Evolutionary conservation across 2,329 filamentous ascomycete genomes (phyloP).

Genomic region (Fusarium pseudoanthophilum): DNA sequence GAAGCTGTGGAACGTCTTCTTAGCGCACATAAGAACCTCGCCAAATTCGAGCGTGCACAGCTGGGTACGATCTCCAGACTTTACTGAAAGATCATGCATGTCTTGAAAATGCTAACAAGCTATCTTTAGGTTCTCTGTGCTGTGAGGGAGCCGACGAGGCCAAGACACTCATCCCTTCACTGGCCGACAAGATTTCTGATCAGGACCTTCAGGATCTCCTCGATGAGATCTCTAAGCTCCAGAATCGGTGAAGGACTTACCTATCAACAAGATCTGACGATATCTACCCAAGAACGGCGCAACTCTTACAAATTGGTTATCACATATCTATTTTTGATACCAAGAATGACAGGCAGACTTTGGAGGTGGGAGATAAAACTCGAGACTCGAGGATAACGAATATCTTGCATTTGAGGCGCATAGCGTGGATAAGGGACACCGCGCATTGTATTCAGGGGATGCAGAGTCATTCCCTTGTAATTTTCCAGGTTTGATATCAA

Average conservation of each 20-base stretch:
- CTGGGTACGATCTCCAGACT: slow-evolving; percentile 69
- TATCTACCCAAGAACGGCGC: background rate
- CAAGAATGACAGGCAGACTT: slow-evolving; percentile 18
- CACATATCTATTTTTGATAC: slow-evolving; percentile 6
- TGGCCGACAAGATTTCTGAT: slow-evolving; percentile 90
- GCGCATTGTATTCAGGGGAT: slow-evolving; percentile 21
- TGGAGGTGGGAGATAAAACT: slow-evolving; percentile 6
- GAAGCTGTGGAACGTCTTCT: slow-evolving; percentile 92
- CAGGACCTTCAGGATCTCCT: slow-evolving; percentile 88
- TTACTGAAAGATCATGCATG: background rate
- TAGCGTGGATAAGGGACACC: slow-evolving; percentile 40
- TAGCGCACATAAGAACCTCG: slow-evolving; percentile 80
- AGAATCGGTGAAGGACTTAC: slow-evolving; percentile 50
- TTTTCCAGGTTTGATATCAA: slow-evolving; percentile 23
- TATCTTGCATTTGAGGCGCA: slow-evolving; percentile 47
- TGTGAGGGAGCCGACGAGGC: slow-evolving; percentile 95
- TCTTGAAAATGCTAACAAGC: background rate
- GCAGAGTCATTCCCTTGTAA: slow-evolving; percentile 22
- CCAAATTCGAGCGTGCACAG: slow-evolving; percentile 93
- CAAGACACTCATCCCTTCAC: slow-evolving; percentile 91
- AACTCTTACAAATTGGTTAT: slow-evolving; percentile 24
- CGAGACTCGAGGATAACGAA: slow-evolving; percentile 4
- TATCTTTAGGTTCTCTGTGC: slow-evolving; percentile 79
- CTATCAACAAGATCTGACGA: background rate
- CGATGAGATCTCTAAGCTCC: slow-evolving; percentile 88